Evolutionary conservation across 1,284 basidiomycete genomes (phyloP), one percentile per base, ranked within the genome.

Genomic region (Sporisorium sorghi): DNA sequence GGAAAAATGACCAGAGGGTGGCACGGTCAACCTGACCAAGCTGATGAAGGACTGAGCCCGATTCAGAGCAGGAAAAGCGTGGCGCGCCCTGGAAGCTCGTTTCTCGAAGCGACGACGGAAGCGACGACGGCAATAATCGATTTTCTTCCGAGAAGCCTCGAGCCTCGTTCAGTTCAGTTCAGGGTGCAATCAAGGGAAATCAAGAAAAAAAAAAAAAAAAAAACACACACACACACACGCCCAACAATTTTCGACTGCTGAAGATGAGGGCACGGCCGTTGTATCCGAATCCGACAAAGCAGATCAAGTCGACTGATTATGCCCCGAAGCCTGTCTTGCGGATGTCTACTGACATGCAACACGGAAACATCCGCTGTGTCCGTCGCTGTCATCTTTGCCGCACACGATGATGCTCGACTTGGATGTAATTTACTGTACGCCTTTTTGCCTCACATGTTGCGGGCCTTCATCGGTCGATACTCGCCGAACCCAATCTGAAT

Each of bases 221-320:
- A 19, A 30, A 30, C 28, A 30, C 21, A 15, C 11, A 28, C n/a
- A 24, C 19, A 32, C 21, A 23, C 49, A 37, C 26, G 43, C 57
- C 57, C 57, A 58, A 50, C 57, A 58, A 14, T 50, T 47, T 24
- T n/a, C 46, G n/a, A n/a, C 9, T 8, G 14, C 26, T 39, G 21
- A 21, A 8, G 24, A 7, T 15, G 19, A n/a, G 17, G 21, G 23
- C 28, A 52, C 26, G 62, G 51, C 62, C 51, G 62, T 65, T 32
- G 62, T 58, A 65, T 58, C 62, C 62, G 62, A 65, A 58, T 54
- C 62, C 62, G 62, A 65, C 58, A 43, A 55, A 37, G 26, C 33
- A 50, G 39, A n/a, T 15, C n/a, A 37, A 17, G n/a, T n/a, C n/a
- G n/a, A n/a, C n/a, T n/a, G n/a, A n/a, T n/a, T n/a, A n/a, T n/a